Base-by-base conservation (phyloP, 2,329 filamentous ascomycete genomes). In the Dothistroma pini region DNA sequence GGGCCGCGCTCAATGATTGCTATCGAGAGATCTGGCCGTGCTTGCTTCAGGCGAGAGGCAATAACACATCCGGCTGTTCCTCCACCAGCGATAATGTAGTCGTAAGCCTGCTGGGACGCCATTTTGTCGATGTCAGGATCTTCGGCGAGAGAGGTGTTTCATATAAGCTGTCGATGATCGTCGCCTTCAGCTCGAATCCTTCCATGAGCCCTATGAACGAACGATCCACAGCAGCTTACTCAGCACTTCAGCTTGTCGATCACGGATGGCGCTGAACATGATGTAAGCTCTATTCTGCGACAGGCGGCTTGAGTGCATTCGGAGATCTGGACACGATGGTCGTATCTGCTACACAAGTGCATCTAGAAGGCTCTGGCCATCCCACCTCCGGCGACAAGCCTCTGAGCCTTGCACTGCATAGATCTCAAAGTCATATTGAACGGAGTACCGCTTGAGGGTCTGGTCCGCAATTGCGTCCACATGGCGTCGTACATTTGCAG, bases 21-120 rank as follows among this genome's bases (percentile, higher is more conserved):
- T 35, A 59, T 47, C 9, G 57, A 34, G 3, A 47, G 10, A 5
- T 8, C 14, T 48, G 57, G 50, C 14, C 52, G 22, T 21, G 14
- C 51, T 12, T 55, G 51, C n/a, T 50, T 54, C 2, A 69, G 61
- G 11, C 65, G 61, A 19, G 63, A 64, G 7, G 66, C 69, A 19
- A 70, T 55, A 8, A 69, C 63, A 38, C 69, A 66, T 31, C 66
- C 69, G 21, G 65, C 57, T 14, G 69, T 69, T 31, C 69, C 69
- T 10, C 64, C 70, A 25, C 70, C 70, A 32, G 68, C 57, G 57
- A 71, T 66, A 34, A 70, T 63, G 41, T 66, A 57, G 25, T 68
- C 68, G 56, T 62, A 66, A 8, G 41, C n/a, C 16, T 44, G 41
- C n/a, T 14, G 16, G 8, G 14, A n/a, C 14, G 41, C 4, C 41